Conservation (phyloP, 129 eudicot species). For the Lactuca saligna region DNA sequence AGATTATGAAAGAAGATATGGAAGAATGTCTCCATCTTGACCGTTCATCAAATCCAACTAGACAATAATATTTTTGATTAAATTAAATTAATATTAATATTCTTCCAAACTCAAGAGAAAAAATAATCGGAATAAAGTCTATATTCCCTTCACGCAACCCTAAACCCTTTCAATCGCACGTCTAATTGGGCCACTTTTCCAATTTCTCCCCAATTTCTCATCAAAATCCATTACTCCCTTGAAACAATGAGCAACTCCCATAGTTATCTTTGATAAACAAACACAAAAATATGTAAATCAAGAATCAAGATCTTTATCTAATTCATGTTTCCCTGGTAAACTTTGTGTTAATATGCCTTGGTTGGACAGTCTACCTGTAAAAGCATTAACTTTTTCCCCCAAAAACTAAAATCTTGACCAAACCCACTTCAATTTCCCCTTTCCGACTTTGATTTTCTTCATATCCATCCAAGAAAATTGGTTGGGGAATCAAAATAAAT, state of each 20-base stretch:
- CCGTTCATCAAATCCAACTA: constrained; percentile 8
- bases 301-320: constrained; percentile 27
- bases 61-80: neutral
- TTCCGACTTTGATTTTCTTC: constrained; percentile 23
- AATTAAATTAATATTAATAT: no score
- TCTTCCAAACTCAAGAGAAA: constrained; percentile 12
- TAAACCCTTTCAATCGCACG: constrained; percentile 5
- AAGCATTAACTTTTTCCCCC: constrained; percentile 6
- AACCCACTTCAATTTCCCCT: constrained; percentile 21
- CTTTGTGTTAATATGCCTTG: constrained; percentile 3
- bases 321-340: constrained; percentile 19
- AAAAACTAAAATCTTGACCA: constrained; percentile 22
- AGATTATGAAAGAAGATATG: neutral
- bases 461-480: constrained; percentile 24
- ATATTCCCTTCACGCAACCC: constrained; percentile 2
- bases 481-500: constrained; percentile 20
- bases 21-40: constrained; percentile 9
- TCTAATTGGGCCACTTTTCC: neutral
- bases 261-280: constrained; percentile 17
- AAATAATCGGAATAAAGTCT: constrained; percentile 16
- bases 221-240: constrained; percentile 6
- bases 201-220: constrained; percentile 23
- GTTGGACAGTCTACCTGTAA: constrained; percentile 16
- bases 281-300: constrained; percentile 23
- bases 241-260: constrained; percentile 19